phyloP scores from a whole-genome alignment of 352 stramenopile species.

The Phytophthora uliginosa region DNA sequence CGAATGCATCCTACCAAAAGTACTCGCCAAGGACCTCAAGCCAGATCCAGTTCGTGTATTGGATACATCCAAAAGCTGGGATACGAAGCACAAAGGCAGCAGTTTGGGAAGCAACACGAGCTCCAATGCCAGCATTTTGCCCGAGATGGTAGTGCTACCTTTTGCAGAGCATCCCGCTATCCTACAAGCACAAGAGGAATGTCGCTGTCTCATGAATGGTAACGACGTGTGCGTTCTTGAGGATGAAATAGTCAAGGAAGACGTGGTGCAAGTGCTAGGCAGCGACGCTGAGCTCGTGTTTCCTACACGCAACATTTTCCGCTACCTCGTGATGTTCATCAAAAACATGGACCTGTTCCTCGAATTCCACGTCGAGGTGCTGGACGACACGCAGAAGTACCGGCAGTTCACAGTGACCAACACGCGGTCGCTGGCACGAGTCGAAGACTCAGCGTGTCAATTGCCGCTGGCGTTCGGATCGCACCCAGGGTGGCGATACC shows the following conservation, averaged over 20 bases:
- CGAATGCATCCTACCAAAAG: constrained; percentile 64
- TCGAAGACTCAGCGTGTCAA: constrained; percentile 66
- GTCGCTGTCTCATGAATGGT: constrained; percentile 64
- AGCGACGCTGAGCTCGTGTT: constrained; percentile 79
- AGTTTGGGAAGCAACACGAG: constrained; percentile 23
- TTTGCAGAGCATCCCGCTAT: constrained; percentile 65
- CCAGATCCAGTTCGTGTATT: constrained; percentile 1
- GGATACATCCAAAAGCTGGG: constrained; percentile 23
- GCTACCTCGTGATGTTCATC: constrained; percentile 86
- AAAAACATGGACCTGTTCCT: constrained; percentile 85
- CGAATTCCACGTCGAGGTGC: constrained; percentile 71
- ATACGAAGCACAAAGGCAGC: constrained; percentile 17
- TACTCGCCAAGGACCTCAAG: constrained; percentile 33
- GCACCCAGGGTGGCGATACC: constrained; percentile 66
- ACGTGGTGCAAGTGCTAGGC: constrained; percentile 82
- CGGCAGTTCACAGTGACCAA: constrained; percentile 78
- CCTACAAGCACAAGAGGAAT: constrained; percentile 69
- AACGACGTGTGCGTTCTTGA: constrained; percentile 77
- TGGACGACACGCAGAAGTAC: constrained; percentile 79
- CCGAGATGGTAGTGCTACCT: constrained; percentile 46
- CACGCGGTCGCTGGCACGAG: constrained; percentile 66
- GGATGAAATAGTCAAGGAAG: constrained; percentile 81
- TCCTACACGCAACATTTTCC: constrained; percentile 72
- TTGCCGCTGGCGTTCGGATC: constrained; percentile 65
- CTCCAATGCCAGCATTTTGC: constrained; percentile 21